Evolutionary conservation across 2,329 filamentous ascomycete species (phyloP), one percentile per base, ranked within the genome.

Genomic region (Trichoderma asperellum): DNA sequence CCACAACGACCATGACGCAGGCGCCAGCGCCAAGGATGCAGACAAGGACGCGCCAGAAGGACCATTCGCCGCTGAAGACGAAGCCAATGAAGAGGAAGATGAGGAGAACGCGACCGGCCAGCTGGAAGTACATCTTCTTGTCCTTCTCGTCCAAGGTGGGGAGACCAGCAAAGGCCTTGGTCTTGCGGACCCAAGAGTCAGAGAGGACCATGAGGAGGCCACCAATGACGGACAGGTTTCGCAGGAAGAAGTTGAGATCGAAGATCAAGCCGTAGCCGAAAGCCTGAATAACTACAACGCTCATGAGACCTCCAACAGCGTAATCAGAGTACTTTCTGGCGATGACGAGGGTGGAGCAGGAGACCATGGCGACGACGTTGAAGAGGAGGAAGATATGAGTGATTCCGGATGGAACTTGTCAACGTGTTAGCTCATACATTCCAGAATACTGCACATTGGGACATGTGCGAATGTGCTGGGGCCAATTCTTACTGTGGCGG

Each of bases 71-170:
- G 69, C 93, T 92, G 83, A 97, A 97, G 76, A 99, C 92, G 78
- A 99, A 99, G 70, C 96, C 96, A 74, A 97, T 81, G 81, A 99
- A 99, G 74, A 99, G 87, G 88, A 99, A 97, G 83, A 99, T 98
- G 76, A 99, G 86, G 73, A 99, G 87, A 43, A 99, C 93, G 75
- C 96, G 91, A 43, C 96, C 96, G 74, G 96, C 96, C 72, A 99
- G 91, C 88, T 98, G 96, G 84, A 99, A 96, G 87, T 99, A 99
- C 95, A 98, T 98, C 88, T 98, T 99, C 83, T 94, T 92, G 81
- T 99, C 96, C 89, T 98, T 98, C 86, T 99, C 96, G 79, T 98
- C 96, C 65, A 99, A 88, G 81, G 93, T 89, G 60, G 96, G 96
- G 65, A 99, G 87, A 59, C 96, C 96, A 59, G 96, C 96, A 72